Evolutionary conservation across 129 eudicot genomes (phyloP).

Genomic region (Arctium minus): DNA sequence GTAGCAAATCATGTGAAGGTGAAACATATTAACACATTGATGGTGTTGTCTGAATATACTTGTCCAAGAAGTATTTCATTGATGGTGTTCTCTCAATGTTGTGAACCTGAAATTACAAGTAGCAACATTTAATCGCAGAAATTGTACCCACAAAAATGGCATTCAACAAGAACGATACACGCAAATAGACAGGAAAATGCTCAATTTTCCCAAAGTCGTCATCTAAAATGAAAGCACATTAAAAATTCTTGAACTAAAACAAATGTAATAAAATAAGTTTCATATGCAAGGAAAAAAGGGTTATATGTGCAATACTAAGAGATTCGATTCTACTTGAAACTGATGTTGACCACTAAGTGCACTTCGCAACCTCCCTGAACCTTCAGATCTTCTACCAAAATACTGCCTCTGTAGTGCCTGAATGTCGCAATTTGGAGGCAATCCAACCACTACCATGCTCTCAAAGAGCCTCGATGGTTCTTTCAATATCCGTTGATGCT

Average conservation of each 20-base stretch:
- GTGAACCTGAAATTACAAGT: slow-evolving; percentile 63
- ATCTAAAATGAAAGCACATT: background rate
- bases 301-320: slow-evolving; percentile 7
- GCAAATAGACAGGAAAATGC: background rate
- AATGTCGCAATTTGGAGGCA: slow-evolving; percentile 85
- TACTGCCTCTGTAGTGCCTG: slow-evolving; percentile 64
- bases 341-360: slow-evolving; percentile 74
- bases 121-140: slow-evolving; percentile 10
- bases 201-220: background rate
- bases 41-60: slow-evolving; percentile 37
- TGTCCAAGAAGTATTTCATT: slow-evolving; percentile 93
- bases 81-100: slow-evolving; percentile 93
- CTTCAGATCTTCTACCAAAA: slow-evolving; percentile 77
- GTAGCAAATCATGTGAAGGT: slow-evolving; percentile 8
- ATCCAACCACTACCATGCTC: slow-evolving; percentile 97
- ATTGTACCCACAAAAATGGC: slow-evolving; percentile 13
- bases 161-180: slow-evolving; percentile 9
- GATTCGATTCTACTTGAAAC: slow-evolving; percentile 79
- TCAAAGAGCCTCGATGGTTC: slow-evolving; percentile 94
- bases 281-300: background rate
- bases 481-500: slow-evolving; percentile 82
- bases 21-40: slow-evolving; percentile 10
- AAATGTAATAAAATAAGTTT: background rate
- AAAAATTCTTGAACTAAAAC: background rate
- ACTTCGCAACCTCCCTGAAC: slow-evolving; percentile 71